A percentile compares a stretch with the other conserved stretches of the same genome.
Conservation (phyloP, 1,139 yeast species). For the Lizanozyma gosingica region DNA sequence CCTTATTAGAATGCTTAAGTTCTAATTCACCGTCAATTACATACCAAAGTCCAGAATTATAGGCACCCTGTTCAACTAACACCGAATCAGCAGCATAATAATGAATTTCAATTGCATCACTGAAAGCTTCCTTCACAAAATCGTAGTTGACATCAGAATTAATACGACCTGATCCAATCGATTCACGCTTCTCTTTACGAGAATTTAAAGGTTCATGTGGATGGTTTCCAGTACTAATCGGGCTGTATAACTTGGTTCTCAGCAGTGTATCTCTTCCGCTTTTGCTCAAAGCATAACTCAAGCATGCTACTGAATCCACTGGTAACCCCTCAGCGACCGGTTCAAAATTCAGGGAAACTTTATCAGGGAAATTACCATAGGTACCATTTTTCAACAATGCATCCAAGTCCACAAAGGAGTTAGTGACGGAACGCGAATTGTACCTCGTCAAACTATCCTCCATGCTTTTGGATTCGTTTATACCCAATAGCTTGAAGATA, state of each 20-base stretch:
- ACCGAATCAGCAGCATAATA: slow-evolving; percentile 39
- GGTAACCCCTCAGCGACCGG: not conserved
- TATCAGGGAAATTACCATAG: not conserved
- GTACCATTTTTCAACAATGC: not conserved
- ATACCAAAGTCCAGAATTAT: slow-evolving; percentile 67
- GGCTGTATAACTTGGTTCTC: not conserved
- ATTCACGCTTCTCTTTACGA: not conserved
- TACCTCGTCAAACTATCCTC: slow-evolving; percentile 4
- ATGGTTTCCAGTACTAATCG: not conserved
- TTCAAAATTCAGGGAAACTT: not conserved
- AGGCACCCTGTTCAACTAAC: slow-evolving; percentile 55
- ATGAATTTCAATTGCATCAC: slow-evolving; percentile 46
- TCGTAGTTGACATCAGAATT: not conserved
- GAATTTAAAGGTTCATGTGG: not conserved
- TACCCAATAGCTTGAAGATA: slow-evolving; percentile 64
- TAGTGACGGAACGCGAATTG: slow-evolving; percentile 14
- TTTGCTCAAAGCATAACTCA: not conserved
- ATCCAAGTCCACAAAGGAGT: slow-evolving; percentile 22
- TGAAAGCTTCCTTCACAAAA: not conserved
- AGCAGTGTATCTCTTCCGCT: not conserved
- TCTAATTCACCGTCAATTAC: slow-evolving; percentile 73
- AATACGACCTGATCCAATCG: not conserved
- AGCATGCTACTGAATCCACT: not conserved
- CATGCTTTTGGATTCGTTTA: slow-evolving; percentile 29
- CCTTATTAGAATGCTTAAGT: slow-evolving; percentile 33